These are phyloP conservation scores for Carex myosuroides DNA, from an alignment of 176 grass and related monocot species.

Conservation along the genomic window DNA sequence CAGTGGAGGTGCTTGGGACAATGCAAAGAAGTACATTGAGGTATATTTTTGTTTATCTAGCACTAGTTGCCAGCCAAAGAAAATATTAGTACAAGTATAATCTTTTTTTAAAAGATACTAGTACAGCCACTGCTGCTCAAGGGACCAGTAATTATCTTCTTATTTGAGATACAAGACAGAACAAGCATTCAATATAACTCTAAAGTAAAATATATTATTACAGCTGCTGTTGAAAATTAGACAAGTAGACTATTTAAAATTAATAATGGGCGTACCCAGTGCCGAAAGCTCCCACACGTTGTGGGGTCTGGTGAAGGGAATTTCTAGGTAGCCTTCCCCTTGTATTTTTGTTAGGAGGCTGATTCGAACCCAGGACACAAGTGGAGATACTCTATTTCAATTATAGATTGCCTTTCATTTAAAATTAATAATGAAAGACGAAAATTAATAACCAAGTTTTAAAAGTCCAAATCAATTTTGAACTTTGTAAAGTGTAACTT, in stretches of 20 bases:
- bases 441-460: neutral
- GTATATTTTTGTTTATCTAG: conserved; percentile 16
- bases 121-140: neutral
- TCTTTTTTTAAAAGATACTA: neutral
- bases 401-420: neutral
- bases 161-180: too few relatives aligned
- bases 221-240: neutral
- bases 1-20: conserved; percentile 90
- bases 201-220: neutral
- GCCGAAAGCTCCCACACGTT: too few relatives aligned
- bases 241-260: neutral
- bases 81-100: neutral
- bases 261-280: neutral
- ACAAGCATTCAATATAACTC: too few relatives aligned
- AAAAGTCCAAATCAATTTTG: neutral
- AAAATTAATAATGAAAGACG: neutral
- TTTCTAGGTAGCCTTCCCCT: too few relatives aligned
- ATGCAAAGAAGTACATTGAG: conserved; percentile 97
- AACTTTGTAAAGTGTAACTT: neutral
- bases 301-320: too few relatives aligned
- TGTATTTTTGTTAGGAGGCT: too few relatives aligned
- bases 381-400: too few relatives aligned
- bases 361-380: too few relatives aligned
- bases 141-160: too few relatives aligned
- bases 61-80: neutral